These are phyloP conservation scores for Yarrowia phangngaensis DNA, from an alignment of 805 yeast genomes.

Conservation along the genomic window DNA sequence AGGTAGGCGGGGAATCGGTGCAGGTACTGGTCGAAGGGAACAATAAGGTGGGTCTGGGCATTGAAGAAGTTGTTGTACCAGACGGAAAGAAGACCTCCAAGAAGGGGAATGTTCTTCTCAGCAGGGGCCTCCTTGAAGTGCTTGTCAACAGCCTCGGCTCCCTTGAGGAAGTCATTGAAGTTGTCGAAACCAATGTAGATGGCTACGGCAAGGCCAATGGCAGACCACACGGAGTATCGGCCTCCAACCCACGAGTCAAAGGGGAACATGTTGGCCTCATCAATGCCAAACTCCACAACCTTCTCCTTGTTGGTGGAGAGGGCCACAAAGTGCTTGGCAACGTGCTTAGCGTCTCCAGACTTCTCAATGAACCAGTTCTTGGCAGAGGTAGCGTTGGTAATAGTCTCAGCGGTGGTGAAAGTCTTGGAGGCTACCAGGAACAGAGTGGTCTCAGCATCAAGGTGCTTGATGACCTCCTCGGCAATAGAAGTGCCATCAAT, in stretches of 20 bases:
- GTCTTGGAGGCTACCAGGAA: constrained; percentile 89
- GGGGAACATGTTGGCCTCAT: constrained; percentile 96
- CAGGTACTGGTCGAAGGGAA: constrained; percentile 97
- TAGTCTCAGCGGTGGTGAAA: constrained; percentile 97
- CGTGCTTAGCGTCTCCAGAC: constrained; percentile 63
- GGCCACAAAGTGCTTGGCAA: constrained; percentile 97
- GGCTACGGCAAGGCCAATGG: constrained; percentile 94
- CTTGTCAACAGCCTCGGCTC: constrained; percentile 95
- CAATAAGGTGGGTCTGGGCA: constrained; percentile 97
- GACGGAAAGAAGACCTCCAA: constrained; percentile 90
- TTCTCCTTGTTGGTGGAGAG: constrained; percentile 88
- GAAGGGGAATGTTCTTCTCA: constrained; percentile 84
- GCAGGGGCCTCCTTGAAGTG: constrained; percentile 83
- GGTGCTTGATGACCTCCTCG: constrained; percentile 66
- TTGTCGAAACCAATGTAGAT: constrained; percentile 92
- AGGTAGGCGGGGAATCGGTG: constrained; percentile 99
- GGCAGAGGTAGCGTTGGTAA: constrained; percentile 93
- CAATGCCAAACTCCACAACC: constrained; percentile 94
- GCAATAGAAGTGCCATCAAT: constrained; percentile 98
- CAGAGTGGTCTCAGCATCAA: constrained; percentile 87
- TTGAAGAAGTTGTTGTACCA: constrained; percentile 99
- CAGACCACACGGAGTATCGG: constrained; percentile 99
- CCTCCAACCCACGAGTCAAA: constrained; percentile 99
- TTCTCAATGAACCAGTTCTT: constrained; percentile 85
- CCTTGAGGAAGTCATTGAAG: constrained; percentile 86